Conservation (phyloP, 495 filamentous ascomycete genomes). For the Poronia punctata region DNA sequence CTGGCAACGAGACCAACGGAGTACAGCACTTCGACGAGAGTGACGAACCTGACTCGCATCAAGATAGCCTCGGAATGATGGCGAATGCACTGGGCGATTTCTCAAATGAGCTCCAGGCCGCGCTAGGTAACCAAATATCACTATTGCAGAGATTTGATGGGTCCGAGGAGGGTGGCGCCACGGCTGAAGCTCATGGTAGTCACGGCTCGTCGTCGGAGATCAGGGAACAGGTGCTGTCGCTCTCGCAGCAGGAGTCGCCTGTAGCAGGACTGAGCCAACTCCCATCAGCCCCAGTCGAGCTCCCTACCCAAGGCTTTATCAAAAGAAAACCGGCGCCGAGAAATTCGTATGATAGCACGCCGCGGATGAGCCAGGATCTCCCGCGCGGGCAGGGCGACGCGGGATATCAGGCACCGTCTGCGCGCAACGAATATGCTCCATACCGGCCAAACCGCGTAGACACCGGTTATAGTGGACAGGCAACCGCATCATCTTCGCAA, state of each 20-base stretch:
- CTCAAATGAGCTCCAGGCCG: slow-evolving; percentile 16
- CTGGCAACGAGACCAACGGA: too few species aligned
- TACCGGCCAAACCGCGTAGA: slow-evolving; percentile 9
- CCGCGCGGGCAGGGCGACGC: slow-evolving; percentile 12
- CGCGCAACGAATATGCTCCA: slow-evolving; percentile 1
- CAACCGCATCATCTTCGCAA: slow-evolving; percentile 2
- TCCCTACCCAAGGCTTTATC: slow-evolving; percentile 13
- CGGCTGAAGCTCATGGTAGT: neutral
- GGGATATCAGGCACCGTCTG: slow-evolving; percentile 4
- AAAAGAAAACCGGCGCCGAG: slow-evolving; percentile 20
- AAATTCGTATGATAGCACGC: slow-evolving; percentile 4
- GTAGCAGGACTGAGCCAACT: neutral
- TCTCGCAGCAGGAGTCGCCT: neutral
- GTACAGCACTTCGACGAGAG: too few species aligned
- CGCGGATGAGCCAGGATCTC: slow-evolving; percentile 13
- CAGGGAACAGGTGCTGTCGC: neutral
- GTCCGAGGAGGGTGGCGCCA: neutral
- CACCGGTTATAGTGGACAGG: neutral
- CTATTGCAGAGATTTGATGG: slow-evolving; percentile 10
- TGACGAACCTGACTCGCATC: slow-evolving; percentile 3
- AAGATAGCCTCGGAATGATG: neutral
- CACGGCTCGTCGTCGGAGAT: neutral
- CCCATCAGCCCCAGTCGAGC: slow-evolving; percentile 8
- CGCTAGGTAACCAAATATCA: slow-evolving; percentile 18
- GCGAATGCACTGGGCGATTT: slow-evolving; percentile 2